These are phyloP conservation scores for Casaregolazyma lundiana DNA, from an alignment of 1,139 yeast genomes.

Conservation along the genomic window DNA sequence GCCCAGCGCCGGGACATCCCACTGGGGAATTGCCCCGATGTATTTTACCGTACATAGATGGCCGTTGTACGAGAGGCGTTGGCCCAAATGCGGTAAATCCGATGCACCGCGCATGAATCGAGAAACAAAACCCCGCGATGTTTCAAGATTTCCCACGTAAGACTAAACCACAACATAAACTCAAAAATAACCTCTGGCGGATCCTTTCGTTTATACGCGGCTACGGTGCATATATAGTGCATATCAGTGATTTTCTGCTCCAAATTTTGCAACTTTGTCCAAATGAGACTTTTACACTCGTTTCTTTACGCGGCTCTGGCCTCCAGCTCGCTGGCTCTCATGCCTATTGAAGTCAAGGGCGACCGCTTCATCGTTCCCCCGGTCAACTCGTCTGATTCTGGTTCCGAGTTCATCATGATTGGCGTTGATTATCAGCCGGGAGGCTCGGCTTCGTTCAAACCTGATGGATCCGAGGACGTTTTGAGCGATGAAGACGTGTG, in stretches of 20 bases:
- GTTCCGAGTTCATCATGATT: conserved; percentile 43
- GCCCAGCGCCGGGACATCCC: conserved; percentile 63
- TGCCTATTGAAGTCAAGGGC: conserved; percentile 50
- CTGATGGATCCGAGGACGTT: conserved; percentile 54
- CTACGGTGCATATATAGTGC: background rate
- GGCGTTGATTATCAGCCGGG: conserved; percentile 75
- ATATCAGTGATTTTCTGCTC: background rate
- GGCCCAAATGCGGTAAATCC: conserved; percentile 32
- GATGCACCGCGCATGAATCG: background rate
- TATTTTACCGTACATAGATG: conserved; percentile 60
- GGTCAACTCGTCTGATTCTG: conserved; percentile 39
- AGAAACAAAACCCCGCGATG: background rate
- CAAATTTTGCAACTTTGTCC: background rate
- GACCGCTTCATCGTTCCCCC: conserved; percentile 69
- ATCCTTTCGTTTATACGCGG: conserved; percentile 1
- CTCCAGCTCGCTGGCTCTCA: conserved; percentile 32
- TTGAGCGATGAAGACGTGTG: conserved; percentile 68
- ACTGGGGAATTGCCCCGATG: conserved; percentile 54
- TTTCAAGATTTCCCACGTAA: background rate
- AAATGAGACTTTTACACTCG: background rate
- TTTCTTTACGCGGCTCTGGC: background rate
- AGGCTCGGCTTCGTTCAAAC: conserved; percentile 56
- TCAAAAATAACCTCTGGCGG: background rate
- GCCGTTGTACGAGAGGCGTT: conserved; percentile 46
- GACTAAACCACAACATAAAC: background rate